Evolutionary conservation across 2,329 filamentous ascomycete species (phyloP).

Genomic region (Dactylellina sp.): DNA sequence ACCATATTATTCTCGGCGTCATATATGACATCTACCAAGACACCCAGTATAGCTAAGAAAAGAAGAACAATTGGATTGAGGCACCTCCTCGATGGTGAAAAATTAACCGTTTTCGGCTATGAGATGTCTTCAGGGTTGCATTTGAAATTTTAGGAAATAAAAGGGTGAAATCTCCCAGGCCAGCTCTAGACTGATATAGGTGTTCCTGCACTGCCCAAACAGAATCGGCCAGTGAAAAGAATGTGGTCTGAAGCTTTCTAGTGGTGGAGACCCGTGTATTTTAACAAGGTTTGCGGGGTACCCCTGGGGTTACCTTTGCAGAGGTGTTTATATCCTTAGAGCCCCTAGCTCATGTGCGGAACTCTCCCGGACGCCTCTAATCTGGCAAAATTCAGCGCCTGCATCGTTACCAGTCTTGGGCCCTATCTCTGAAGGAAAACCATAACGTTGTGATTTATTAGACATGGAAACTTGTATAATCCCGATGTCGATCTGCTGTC

Average conservation of each 20-base stretch:
- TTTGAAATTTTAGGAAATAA: not conserved
- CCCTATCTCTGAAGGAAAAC: conserved; percentile 3
- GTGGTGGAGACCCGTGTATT: conserved; percentile 10
- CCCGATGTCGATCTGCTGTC: conserved; percentile 21
- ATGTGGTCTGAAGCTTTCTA: conserved; percentile 19
- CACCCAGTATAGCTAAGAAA: conserved; percentile 1
- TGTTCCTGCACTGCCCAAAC: conserved; percentile 8
- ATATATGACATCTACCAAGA: conserved; percentile 54
- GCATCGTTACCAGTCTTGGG: conserved; percentile 30
- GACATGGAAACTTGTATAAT: conserved; percentile 22
- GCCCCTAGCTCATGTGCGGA: conserved; percentile 9
- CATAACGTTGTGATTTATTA: conserved; percentile 37
- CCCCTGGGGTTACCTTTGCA: conserved; percentile 18
- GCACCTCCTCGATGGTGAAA: conserved; percentile 16
- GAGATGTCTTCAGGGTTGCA: conserved; percentile 36
- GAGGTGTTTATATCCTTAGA: conserved; percentile 13
- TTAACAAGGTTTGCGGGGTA: conserved; percentile 28
- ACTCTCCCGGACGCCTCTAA: conserved; percentile 22
- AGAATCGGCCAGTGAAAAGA: not conserved
- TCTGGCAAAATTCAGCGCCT: conserved; percentile 41
- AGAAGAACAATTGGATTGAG: conserved; percentile 13
- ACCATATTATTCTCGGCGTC: conserved; percentile 3
- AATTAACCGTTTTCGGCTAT: conserved; percentile 29
- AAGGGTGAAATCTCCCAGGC: conserved; percentile 12
- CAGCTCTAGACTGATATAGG: not conserved